phyloP scores from a whole-genome alignment of 176 grass and related monocot genomes.

The Calamus simplicifolius region DNA sequence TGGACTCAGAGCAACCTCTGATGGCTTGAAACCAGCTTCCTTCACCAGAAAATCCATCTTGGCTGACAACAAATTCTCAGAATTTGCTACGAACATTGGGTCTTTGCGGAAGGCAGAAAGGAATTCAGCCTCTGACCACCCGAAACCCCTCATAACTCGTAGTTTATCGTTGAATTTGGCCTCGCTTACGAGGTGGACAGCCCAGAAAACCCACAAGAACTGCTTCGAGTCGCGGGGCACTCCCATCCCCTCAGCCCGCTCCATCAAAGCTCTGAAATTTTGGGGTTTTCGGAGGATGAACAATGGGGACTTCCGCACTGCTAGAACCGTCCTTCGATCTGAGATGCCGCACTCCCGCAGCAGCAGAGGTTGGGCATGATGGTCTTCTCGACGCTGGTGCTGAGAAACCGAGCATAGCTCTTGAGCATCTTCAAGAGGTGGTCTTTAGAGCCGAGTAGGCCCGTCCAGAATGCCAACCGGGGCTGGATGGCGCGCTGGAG shows the following conservation, averaged over 20 bases:
- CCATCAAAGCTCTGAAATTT: background rate
- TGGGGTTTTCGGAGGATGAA: background rate
- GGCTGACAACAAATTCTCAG: background rate
- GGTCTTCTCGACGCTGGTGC: background rate
- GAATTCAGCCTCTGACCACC: background rate
- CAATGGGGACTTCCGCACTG: background rate
- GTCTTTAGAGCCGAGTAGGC: background rate
- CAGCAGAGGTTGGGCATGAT: background rate
- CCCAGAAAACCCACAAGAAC: background rate
- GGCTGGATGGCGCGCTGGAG: background rate
- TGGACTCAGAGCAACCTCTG: background rate
- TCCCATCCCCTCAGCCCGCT: background rate
- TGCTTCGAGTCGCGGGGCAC: background rate
- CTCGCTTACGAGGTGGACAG: background rate
- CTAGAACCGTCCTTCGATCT: background rate
- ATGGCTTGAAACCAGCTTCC: background rate
- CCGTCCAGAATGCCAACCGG: background rate
- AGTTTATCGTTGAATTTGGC: background rate
- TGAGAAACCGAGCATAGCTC: background rate
- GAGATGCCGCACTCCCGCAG: background rate
- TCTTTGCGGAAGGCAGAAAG: background rate
- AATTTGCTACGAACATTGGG: background rate
- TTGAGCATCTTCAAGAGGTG: background rate
- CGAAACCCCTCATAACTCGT: background rate
- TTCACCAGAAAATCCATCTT: background rate